Evolutionary conservation across 345 rosid genomes (phyloP), one percentile per base, ranked within the genome.

Genomic region (Eucalyptus guilfoylei): DNA sequence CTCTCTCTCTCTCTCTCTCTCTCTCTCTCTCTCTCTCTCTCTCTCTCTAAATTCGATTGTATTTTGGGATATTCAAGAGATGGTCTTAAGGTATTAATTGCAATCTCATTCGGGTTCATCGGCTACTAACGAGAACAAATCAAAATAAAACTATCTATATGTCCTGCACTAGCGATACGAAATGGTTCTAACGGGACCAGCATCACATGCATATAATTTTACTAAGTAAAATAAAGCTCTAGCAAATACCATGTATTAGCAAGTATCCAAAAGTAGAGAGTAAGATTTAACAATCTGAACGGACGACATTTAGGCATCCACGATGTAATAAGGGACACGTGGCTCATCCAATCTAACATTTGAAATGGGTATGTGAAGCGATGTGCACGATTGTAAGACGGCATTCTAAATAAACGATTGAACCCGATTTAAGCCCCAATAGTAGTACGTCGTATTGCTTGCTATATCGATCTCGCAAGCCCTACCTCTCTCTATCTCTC

Each of bases 141-240:
- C 23, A 9, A 16, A 34, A 72, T 9, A 34, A 72, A 11, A 72
- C 10, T 19, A 34, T 17, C 26, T 11, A 19, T 9, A 17, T 11
- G 26, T 5, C 81, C 6, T 3, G 24, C 7, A 3, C 13, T 7
- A 1, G 26, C 14, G 4, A 72, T 3, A 34, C 4, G 7, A 16
- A 69, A 69, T 2, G 24, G 23, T 69, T 34, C 12, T 14, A 14
- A 62, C 14, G 9, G 7, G 32, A 62, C n/a, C 32, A 28, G 4
- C 32, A 60, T 62, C 8, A 14, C 34, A 30, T 30, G 72, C 19
- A 1, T 62, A 4, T 30, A 14, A 62, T n/a, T 19, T 16, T 19
- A 34, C 19, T 3, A 12, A 69, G 80, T 9, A 34, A 69, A 17
- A 69, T 15, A 14, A 69, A 69, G 2, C 44, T 17, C 42, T 15